A percentile compares a stretch with the other conserved stretches of the same genome.
Conservation (phyloP, 306 rosid genomes). For the Abrus pulchellus region DNA sequence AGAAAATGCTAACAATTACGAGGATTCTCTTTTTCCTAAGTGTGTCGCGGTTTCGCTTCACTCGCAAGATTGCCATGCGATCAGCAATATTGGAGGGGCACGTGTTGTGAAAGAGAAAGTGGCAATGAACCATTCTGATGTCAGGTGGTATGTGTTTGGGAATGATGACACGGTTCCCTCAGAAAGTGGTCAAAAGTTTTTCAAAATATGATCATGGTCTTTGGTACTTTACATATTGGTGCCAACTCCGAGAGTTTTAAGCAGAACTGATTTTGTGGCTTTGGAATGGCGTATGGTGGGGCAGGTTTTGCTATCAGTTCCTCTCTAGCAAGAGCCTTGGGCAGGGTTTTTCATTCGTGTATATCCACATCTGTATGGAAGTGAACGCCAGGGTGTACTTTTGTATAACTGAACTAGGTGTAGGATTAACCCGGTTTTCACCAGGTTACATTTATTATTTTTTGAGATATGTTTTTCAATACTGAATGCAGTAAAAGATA, state of each 20-base stretch:
- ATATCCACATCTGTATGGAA: conserved; percentile 77
- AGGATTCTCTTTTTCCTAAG: conserved; percentile 59
- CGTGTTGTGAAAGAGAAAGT: conserved; percentile 70
- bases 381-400: conserved; percentile 66
- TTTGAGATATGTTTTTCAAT: too few species aligned
- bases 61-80: conserved; percentile 48
- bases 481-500: too few species aligned
- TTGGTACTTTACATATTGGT: conserved; percentile 70
- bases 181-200: conserved; percentile 70
- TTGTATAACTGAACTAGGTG: conserved; percentile 79
- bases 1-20: conserved; percentile 14
- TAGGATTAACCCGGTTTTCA: conserved; percentile 75
- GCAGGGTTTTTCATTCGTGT: conserved; percentile 68
- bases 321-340: conserved; percentile 61
- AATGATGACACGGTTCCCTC: conserved; percentile 77
- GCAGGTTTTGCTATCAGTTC: conserved; percentile 78
- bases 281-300: conserved; percentile 78
- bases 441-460: conserved; percentile 56
- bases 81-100: conserved; percentile 70
- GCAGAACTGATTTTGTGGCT: conserved; percentile 57
- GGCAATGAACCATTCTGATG: conserved; percentile 59
- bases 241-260: conserved; percentile 65
- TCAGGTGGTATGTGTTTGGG: conserved; percentile 83
- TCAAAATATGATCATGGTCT: conserved; percentile 67
- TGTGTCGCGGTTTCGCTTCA: conserved; percentile 68